A percentile compares a stretch with the other conserved stretches of the same genome.
phyloP scores from a whole-genome alignment of 768 basidiomycete species.

The Termitomyces sp. region DNA sequence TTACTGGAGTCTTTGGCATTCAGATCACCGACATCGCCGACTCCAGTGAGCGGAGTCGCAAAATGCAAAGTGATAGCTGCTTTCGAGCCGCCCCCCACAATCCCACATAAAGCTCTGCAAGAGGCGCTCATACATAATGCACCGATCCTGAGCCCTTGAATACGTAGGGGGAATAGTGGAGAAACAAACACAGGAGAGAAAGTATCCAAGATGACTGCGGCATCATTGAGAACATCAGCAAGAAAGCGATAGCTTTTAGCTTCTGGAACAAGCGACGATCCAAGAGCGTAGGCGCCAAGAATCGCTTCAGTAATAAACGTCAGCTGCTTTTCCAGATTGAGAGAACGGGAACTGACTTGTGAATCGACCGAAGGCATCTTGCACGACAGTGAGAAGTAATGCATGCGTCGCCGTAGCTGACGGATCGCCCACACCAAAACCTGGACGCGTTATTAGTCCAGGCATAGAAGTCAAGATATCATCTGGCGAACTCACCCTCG shows the following conservation, averaged over 20 bases:
- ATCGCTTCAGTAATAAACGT: slow-evolving; percentile 41
- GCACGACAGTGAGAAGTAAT: slow-evolving; percentile 56
- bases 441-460: slow-evolving; percentile 21
- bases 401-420: slow-evolving; percentile 63
- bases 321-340: not conserved
- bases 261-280: slow-evolving; percentile 62
- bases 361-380: slow-evolving; percentile 58
- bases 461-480: not conserved
- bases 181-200: slow-evolving; percentile 50
- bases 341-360: slow-evolving; percentile 41
- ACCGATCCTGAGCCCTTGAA: slow-evolving; percentile 36
- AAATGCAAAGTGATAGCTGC: slow-evolving; percentile 66
- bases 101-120: slow-evolving; percentile 51
- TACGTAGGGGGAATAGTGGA: slow-evolving; percentile 25
- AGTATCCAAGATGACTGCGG: slow-evolving; percentile 53
- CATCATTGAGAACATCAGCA: slow-evolving; percentile 63
- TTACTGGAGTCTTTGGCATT: slow-evolving; percentile 71
- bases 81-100: slow-evolving; percentile 68
- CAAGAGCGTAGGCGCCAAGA: slow-evolving; percentile 52
- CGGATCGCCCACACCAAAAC: slow-evolving; percentile 67
- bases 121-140: slow-evolving; percentile 56
- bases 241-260: slow-evolving; percentile 65
- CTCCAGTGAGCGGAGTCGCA: slow-evolving; percentile 41
- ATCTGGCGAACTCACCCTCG: slow-evolving; percentile 38
- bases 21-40: slow-evolving; percentile 64